phyloP scores from a whole-genome alignment of 2,329 filamentous ascomycete genomes.

The Aspergillus sp. region DNA sequence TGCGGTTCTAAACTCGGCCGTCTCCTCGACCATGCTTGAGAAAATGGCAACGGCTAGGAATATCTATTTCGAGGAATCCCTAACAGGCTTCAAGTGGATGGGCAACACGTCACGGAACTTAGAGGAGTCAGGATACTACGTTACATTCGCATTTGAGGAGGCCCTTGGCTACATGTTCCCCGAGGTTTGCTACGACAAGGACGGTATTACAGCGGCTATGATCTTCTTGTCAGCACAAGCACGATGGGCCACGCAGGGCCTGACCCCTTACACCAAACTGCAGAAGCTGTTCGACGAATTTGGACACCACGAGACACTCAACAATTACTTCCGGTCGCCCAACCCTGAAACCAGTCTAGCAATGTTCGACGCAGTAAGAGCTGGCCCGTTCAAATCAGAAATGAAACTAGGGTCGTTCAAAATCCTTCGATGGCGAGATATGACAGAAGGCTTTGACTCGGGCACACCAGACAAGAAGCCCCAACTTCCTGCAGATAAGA shows the following conservation, averaged over 20 bases:
- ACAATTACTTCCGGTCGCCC: slow-evolving; percentile 63
- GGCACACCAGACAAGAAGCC: slow-evolving; percentile 53
- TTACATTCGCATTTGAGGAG: slow-evolving; percentile 63
- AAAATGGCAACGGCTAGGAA: slow-evolving; percentile 56
- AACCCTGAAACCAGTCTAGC: slow-evolving; percentile 51
- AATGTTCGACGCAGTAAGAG: slow-evolving; percentile 58
- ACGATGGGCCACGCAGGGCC: slow-evolving; percentile 50
- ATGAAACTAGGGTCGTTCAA: slow-evolving; percentile 51
- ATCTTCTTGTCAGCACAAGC: slow-evolving; percentile 58
- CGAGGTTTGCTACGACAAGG: slow-evolving; percentile 62
- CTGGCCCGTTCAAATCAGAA: slow-evolving; percentile 43
- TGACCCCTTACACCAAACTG: slow-evolving; percentile 59
- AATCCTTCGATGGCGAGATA: slow-evolving; percentile 60
- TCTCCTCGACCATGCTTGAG: slow-evolving; percentile 63
- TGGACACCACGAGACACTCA: slow-evolving; percentile 63
- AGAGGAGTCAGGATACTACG: slow-evolving; percentile 48
- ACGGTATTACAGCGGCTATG: slow-evolving; percentile 61
- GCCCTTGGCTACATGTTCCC: slow-evolving; percentile 68
- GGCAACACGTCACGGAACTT: slow-evolving; percentile 60
- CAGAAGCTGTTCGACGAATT: slow-evolving; percentile 57
- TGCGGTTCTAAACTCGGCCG: slow-evolving; percentile 62
- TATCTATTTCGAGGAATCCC: slow-evolving; percentile 59
- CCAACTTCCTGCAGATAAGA: slow-evolving; percentile 55
- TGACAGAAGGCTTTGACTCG: slow-evolving; percentile 62
- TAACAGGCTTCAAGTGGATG: slow-evolving; percentile 70